Evolutionary conservation across 2,329 filamentous ascomycete species (phyloP).

Genomic region (Aspergillus sp.): DNA sequence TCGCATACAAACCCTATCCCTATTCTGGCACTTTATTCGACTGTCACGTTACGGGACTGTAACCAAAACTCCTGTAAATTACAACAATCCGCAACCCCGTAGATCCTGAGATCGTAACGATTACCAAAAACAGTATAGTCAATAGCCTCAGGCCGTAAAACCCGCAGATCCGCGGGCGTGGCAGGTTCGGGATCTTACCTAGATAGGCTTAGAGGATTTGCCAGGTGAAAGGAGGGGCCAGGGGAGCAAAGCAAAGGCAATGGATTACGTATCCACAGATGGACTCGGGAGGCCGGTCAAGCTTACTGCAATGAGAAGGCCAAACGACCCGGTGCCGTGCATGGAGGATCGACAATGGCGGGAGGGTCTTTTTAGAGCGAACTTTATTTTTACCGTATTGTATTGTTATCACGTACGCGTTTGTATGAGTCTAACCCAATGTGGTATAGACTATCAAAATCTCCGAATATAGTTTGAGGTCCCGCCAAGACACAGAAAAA

Average conservation of each 20-base stretch:
- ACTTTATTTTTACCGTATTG: background rate
- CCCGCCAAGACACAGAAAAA: background rate
- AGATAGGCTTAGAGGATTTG: background rate
- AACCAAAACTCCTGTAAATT: background rate
- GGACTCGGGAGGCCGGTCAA: background rate
- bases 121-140: background rate
- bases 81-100: background rate
- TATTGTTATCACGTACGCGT: background rate
- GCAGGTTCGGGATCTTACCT: background rate
- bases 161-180: background rate
- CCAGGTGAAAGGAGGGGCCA: background rate
- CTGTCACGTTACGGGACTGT: background rate
- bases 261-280: background rate
- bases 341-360: background rate
- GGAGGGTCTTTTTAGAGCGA: background rate
- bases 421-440: background rate
- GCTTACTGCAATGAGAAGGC: conserved; percentile 8
- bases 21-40: background rate
- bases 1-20: background rate
- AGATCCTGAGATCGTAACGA: background rate
- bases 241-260: too few relatives aligned
- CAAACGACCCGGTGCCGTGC: conserved; percentile 7
- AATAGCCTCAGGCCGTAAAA: background rate
- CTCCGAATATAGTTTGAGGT: background rate
- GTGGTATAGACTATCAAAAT: background rate